A percentile compares a stretch with the other conserved stretches of the same genome.
Evolutionary conservation across 1,284 basidiomycete species (phyloP).

Genomic region (Malassezia dermatis): DNA sequence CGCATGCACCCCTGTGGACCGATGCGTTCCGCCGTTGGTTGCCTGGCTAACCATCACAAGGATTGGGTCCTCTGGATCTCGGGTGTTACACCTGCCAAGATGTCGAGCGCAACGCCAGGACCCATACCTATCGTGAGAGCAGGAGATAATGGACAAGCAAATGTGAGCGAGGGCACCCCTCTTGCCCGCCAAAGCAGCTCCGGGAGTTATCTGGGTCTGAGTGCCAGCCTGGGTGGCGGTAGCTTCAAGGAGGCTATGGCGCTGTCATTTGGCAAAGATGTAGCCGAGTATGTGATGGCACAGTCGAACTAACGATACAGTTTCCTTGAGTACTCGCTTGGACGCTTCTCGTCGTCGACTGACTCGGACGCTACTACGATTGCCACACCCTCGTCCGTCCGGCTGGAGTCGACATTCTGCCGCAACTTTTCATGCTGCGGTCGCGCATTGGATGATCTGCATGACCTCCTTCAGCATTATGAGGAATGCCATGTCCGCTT

Average conservation of each 20-base stretch:
- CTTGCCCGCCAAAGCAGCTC: constrained; percentile 1
- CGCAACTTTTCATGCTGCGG: constrained; percentile 47
- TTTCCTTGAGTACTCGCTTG: constrained; percentile 44
- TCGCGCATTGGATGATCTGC: constrained; percentile 39
- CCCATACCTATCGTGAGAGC: constrained; percentile 14
- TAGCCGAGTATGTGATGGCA: constrained; percentile 36
- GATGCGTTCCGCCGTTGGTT: neutral
- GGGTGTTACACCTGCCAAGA: neutral
- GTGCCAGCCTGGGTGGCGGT: constrained; percentile 18
- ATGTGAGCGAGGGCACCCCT: neutral
- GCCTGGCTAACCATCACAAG: neutral
- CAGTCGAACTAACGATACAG: constrained; percentile 13
- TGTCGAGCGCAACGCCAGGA: constrained; percentile 15
- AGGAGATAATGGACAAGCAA: neutral
- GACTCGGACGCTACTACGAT: constrained; percentile 39
- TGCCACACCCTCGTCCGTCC: constrained; percentile 34
- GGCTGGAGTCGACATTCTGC: constrained; percentile 45
- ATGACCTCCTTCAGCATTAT: constrained; percentile 47
- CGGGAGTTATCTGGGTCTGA: constrained; percentile 15
- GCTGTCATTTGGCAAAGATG: constrained; percentile 39
- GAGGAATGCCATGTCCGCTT: constrained; percentile 46
- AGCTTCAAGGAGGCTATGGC: constrained; percentile 43
- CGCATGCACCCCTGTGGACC: neutral
- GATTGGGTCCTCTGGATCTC: neutral
- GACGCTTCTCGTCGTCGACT: constrained; percentile 35